Evolutionary conservation across 2,329 filamentous ascomycete species (phyloP), one percentile per base, ranked within the genome.

Genomic region (Verticillium isaacii): DNA sequence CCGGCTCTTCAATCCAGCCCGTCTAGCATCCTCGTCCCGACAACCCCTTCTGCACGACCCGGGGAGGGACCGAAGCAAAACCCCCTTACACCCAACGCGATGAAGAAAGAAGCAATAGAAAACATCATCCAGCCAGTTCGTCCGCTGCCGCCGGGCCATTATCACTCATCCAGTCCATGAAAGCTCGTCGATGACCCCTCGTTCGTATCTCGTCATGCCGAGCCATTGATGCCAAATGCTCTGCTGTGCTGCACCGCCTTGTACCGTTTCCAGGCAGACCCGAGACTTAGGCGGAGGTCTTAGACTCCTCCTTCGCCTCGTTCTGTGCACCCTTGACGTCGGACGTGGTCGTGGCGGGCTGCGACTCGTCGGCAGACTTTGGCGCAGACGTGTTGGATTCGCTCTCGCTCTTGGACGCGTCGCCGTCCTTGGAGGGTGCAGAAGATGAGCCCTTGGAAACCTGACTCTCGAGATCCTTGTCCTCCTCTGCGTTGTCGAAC

Each of bases 401-500:
- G 19, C 41, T n/a, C 41, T 50, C 41, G 41, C 67, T 73, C 55
- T 64, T 64, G 58, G 19, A 14, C 66, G 61, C 36, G 7, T 63
- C 56, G 52, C 41, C 34, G 36, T 65, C 62, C 64, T 60, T 63
- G 60, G 54, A 17, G n/a, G 64, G 37, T 54, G 60, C 59, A 19
- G 64, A 63, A 32, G 62, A 62, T 9, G 82, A 75, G 63, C 80
- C 81, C 79, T 91, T 93, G 73, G 86, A 85, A 64, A 95, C 90
- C 79, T 96, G 92, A 75, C 89, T 93, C 67, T 86, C 89, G 66
- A 93, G 83, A 73, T 97, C 93, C 75, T 92, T 91, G 72, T 96
- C 91, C 72, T 96, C 92, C 73, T 92, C 90, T 70, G 80, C 76
- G 72, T 93, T 89, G 75, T 97, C 92, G 78, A 97, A 96, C 89